Evolutionary conservation across 1,284 basidiomycete genomes (phyloP), one percentile per base, ranked within the genome.

Genomic region (Boletellus sp.): DNA sequence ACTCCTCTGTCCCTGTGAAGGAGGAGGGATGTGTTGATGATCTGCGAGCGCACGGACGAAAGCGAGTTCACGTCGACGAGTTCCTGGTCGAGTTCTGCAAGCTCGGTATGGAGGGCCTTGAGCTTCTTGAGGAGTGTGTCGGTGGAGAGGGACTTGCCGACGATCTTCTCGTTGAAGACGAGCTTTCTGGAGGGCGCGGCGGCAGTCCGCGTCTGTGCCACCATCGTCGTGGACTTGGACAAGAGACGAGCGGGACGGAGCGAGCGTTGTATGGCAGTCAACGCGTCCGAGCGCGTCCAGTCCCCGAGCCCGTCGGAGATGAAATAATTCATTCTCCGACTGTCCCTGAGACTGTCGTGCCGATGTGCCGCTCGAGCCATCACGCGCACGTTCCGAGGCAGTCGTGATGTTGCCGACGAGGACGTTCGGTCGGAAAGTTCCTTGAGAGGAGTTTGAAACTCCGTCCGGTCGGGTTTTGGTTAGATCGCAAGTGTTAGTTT

Each of bases 1-100:
- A 99, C 92, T 19, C 93, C 93, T 43, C 83, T 82, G 74, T 98
- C 95, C 71, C 93, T 96, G 75, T 99, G 95, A 28, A 95, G 82
- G 40, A 97, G 78, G 37, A 99, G 83, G 2, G 86, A 81, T 1
- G 81, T 81, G 63, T 79, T 79, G 58, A 96, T 82, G 63, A 99
- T 85, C 62, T 97, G 91, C 50, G 87, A 84, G 56, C 86, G 82
- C 28, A 88, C 82, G 19, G 73, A 68, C 47, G 79, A 72, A 45
- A 99, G 81, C 0, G 91, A 89, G 52, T 70, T 66, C 35, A 82
- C 77, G 62, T 96, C 93, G 63, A 93, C 83, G 32, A 73, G 71
- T 59, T 97, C 96, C 71, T 98, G 96, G 64, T 97, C 94, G 61
- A 95, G 78, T 8, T 79, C 81, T 16, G 85, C 82, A 38, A 99